Conservation (phyloP, 228 moss, liverwort and hornwort species). For the Sphagnum fallax region DNA sequence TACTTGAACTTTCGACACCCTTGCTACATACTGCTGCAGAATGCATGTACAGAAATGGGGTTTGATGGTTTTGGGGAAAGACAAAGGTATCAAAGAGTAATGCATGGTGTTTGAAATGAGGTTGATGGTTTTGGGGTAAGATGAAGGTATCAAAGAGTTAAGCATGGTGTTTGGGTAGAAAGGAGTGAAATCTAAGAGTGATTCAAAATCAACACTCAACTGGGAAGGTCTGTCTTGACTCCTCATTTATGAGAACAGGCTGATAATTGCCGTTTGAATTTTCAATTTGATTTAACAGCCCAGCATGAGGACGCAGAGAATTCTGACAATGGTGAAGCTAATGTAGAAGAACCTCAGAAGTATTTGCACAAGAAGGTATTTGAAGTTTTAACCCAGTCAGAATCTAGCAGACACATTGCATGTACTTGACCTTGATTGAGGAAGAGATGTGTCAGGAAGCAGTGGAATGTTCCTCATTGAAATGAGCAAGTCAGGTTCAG, state of each 20-base stretch:
- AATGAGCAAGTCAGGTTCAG: too few species aligned
- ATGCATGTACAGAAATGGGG: neutral
- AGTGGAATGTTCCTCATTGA: too few species aligned
- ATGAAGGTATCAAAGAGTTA: too few species aligned
- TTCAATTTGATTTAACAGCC: conserved; percentile 9
- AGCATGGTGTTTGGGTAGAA: too few species aligned
- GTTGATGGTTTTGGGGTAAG: neutral
- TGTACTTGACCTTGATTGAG: too few species aligned
- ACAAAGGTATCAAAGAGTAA: neutral
- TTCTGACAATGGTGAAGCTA: conserved; percentile 22
- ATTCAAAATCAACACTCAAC: too few species aligned
- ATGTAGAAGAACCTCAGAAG: conserved; percentile 34
- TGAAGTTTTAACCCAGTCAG: too few species aligned
- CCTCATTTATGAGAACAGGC: neutral
- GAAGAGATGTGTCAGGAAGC: too few species aligned
- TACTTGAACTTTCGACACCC: neutral
- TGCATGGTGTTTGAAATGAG: neutral
- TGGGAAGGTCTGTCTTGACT: too few species aligned
- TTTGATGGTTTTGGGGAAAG: neutral
- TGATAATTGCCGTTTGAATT: neutral
- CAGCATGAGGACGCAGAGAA: conserved; percentile 19
- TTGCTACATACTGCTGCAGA: neutral
- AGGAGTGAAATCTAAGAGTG: too few species aligned
- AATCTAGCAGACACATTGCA: too few species aligned
- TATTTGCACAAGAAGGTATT: conserved; percentile 44